phyloP scores from a whole-genome alignment of 495 filamentous ascomycete species.

The Chaetomium fimeti region DNA sequence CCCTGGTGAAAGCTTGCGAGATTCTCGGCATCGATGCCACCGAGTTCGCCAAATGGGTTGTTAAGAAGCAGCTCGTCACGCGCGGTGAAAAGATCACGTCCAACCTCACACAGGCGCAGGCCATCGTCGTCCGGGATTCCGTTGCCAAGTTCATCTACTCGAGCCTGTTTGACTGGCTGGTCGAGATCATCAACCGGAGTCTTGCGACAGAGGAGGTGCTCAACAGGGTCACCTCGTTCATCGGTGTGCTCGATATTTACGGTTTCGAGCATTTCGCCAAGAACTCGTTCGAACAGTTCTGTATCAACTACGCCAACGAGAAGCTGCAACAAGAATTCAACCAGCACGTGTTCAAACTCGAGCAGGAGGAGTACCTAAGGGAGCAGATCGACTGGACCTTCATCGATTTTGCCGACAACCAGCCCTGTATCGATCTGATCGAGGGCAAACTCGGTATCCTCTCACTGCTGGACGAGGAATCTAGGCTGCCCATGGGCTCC shows the following conservation, averaged over 20 bases:
- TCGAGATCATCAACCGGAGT: conserved; percentile 88
- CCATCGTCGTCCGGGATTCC: conserved; percentile 91
- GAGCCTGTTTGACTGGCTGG: conserved; percentile 97
- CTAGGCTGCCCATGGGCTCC: conserved; percentile 91
- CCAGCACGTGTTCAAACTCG: conserved; percentile 99
- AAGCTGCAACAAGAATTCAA: conserved; percentile 99
- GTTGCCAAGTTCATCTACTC: conserved; percentile 99
- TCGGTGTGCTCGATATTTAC: conserved; percentile 99
- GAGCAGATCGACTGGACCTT: conserved; percentile 99
- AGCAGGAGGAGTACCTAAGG: conserved; percentile 96
- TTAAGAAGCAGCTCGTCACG: conserved; percentile 97
- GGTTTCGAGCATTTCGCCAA: conserved; percentile 99
- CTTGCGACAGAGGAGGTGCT: conserved; percentile 88
- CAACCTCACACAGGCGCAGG: conserved; percentile 91
- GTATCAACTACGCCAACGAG: conserved; percentile 99
- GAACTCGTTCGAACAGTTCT: conserved; percentile 99
- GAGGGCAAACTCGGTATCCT: conserved; percentile 94
- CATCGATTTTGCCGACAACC: conserved; percentile 99
- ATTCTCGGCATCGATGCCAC: conserved; percentile 83
- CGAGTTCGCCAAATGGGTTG: conserved; percentile 97
- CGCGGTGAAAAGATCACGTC: conserved; percentile 97
- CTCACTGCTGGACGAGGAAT: conserved; percentile 93
- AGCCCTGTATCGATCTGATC: conserved; percentile 99
- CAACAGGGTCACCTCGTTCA: conserved; percentile 83
- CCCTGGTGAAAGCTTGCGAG: conserved; percentile 74